These are phyloP conservation scores for Dioscorea dumetorum DNA, from an alignment of 106 monocot genomes.

Conservation along the genomic window DNA sequence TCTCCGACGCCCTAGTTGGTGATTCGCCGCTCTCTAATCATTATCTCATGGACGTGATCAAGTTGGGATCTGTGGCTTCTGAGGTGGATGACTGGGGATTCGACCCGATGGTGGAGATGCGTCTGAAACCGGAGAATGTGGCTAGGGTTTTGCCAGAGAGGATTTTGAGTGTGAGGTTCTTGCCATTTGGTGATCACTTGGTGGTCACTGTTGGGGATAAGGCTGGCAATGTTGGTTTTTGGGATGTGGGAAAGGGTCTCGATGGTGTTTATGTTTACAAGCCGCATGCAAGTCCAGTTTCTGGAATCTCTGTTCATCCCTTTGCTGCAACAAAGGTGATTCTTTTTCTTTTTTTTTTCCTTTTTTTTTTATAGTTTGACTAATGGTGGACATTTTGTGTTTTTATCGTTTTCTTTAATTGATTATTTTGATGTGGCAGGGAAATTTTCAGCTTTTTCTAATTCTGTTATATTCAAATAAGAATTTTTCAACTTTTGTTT, in stretches of 20 bases:
- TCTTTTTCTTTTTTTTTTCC: background rate
- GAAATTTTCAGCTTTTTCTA: no score
- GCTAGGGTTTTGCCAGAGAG: slow-evolving; percentile 34
- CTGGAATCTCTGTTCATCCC: slow-evolving; percentile 48
- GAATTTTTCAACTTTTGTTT: no score
- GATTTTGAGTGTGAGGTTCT: slow-evolving; percentile 35
- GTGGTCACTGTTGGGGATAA: slow-evolving; percentile 49
- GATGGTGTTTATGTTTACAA: slow-evolving; percentile 39
- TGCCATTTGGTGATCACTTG: slow-evolving; percentile 40
- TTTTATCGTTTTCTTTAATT: no score
- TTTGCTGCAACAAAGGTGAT: slow-evolving; percentile 34
- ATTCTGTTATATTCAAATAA: no score
- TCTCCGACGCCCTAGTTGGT: slow-evolving; percentile 15
- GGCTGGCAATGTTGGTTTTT: slow-evolving; percentile 56
- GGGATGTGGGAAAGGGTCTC: slow-evolving; percentile 31
- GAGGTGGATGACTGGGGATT: background rate
- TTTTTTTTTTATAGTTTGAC: no score
- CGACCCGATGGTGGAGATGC: slow-evolving; percentile 22
- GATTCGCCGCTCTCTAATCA: background rate
- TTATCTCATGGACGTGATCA: slow-evolving; percentile 6
- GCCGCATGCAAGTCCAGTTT: slow-evolving; percentile 50
- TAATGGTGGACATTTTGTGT: no score
- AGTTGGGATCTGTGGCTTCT: background rate
- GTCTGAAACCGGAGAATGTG: slow-evolving; percentile 30
- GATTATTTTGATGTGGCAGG: no score